These are phyloP conservation scores for Fulvia fulva DNA, from an alignment of 2,329 filamentous ascomycete genomes.

Conservation along the genomic window DNA sequence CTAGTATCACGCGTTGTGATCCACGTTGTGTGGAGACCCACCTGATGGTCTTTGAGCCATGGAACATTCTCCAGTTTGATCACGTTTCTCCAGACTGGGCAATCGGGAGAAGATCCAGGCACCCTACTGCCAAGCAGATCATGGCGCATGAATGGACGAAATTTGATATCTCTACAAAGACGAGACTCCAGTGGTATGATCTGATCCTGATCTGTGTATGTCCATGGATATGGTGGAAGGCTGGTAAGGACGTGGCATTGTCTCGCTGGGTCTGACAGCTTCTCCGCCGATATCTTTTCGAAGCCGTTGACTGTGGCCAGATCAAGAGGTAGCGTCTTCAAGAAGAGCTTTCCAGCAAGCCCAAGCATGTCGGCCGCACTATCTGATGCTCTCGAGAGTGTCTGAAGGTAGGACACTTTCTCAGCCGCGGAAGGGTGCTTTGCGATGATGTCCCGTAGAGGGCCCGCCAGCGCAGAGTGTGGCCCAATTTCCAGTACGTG, in stretches of 20 bases:
- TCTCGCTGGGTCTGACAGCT: no score
- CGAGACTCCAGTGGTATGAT: background rate
- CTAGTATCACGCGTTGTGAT: no score
- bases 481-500: conserved; percentile 1
- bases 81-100: background rate
- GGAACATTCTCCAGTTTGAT: background rate
- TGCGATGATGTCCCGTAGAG: background rate
- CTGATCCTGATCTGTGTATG: background rate
- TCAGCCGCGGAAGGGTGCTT: background rate
- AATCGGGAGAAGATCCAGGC: background rate
- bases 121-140: background rate
- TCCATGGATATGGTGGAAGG: conserved; percentile 2
- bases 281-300: no score
- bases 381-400: background rate
- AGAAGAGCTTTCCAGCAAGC: background rate
- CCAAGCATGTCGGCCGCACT: background rate
- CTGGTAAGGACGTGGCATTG: background rate
- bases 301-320: background rate
- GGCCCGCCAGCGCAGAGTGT: background rate
- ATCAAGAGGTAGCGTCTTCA: no score
- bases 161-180: background rate
- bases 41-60: conserved; percentile 5
- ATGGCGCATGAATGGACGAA: background rate
- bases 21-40: no score
- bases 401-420: background rate